Base-by-base conservation (phyloP, 176 grass and related monocot genomes). In the Oryza glaberrima region DNA sequence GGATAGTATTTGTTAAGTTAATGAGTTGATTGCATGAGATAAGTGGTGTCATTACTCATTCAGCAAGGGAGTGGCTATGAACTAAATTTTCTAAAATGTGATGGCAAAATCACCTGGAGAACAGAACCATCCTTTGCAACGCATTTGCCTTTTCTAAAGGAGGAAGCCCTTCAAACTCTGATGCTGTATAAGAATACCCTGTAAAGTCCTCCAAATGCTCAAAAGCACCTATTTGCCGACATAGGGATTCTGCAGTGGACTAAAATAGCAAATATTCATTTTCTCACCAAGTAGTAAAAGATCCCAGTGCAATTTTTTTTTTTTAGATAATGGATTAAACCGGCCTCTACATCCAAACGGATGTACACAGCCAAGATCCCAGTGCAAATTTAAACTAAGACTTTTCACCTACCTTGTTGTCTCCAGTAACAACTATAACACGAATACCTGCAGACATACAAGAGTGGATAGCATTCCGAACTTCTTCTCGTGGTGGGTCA, bases 381-480 rank as follows among this genome's bases (percentile, higher is more conserved):
- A 48, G 4, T 25, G 23, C 1, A 52, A 86, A 79, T 38, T n/a
- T 82, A 76, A 81, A 69, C 60, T 12, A 81, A 26, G 26, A 68
- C 8, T 45, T 67, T 58, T 65, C 40, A 75, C 78, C 30, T 89
- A 99, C 96, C 92, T 99, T 99, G 72, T 99, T 99, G 84, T 99
- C 96, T 56, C 96, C 96, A 73, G 96, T 99, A 85, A 96, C 96
- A 85, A 99, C 93, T 78, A 99, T 92, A 90, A 99, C 96, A 78
- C 96, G 96, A 81, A 99, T 99, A 61, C 96, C 96, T 4, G 96
- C 96, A 89, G 89, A 93, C 91, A 94, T 96, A 88, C 96, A 96
- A 65, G 93, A 92, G 61, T 93, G 79, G 64, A 99, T 99, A 70
- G 96, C 96, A 88, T 85, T 81, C 20, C 84, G 77, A 79, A 96